Base-by-base conservation (phyloP, 768 basidiomycete genomes). In the Podaxis mareebaensis region DNA sequence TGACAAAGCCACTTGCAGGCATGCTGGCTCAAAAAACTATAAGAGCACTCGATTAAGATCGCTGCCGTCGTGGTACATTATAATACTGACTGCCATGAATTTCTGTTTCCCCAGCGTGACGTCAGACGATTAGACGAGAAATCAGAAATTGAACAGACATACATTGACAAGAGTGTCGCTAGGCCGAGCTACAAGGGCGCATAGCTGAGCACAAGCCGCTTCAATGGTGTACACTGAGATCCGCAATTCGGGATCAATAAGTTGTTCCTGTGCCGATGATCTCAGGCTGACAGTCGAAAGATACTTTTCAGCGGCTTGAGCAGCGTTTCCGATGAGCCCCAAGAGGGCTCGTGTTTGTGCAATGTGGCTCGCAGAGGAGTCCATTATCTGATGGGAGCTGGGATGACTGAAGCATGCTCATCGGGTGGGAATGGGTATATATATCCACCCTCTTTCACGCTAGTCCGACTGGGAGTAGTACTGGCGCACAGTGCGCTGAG, bases 181-280 rank as follows among this genome's bases (percentile, higher is more conserved):
- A 2, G 76, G 77, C 20, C 73, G 70, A 0, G 74, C 72, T 13
- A 75, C 69, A 4, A 71, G 72, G 6, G 64, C 67, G 54, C 70
- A 72, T 24, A 78, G 61, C 59, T 76, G 76, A 28, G 73, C 75
- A 56, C 75, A 76, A 7, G 76, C 76, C 4, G 70, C 75, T 64
- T 76, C 75, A 13, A 78, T 72, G 3, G 65, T 72, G 40, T 73
- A 70, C 26, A 78, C 68, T 3, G 74, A 74, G 42, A 70, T 68
- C 24, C 68, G 68, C 11, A 78, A 64, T 28, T 68, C 71, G 20
- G 69, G 61, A 38, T 67, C 67, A 6, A 65, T 69, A 0, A 78
- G 77, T 40, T 78, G 75, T 42, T 66, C 69, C 17, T 61, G 66
- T 0, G 69, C 69, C 8, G n/a, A 13, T 39, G 15, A 44, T 44